Conservation (phyloP, 345 rosid species). For the Salix brachista region DNA sequence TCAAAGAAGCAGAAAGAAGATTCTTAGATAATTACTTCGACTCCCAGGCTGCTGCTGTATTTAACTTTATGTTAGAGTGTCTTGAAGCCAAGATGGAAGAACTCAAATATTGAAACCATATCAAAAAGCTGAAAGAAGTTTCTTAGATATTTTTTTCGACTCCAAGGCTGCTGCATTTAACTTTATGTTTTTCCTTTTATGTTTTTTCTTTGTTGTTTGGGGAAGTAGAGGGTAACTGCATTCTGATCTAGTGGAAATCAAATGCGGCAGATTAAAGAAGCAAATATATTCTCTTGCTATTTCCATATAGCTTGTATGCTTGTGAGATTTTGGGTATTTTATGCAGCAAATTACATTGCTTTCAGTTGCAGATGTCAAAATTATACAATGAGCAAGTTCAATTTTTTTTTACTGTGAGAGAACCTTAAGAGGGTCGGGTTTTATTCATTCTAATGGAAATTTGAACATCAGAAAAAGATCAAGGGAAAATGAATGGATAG, state of each 20-base stretch:
- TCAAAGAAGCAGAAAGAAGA: conserved; percentile 62
- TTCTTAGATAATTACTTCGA: conserved; percentile 29
- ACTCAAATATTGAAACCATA: conserved; percentile 26
- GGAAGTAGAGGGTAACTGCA: neutral
- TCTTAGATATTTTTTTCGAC: conserved; percentile 30
- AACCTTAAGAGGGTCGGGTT: too few species aligned
- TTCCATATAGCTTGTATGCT: neutral
- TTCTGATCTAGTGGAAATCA: neutral
- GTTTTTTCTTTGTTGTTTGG: neutral
- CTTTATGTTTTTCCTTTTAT: neutral
- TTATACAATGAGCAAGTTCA: too few species aligned
- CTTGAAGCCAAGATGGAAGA: conserved; percentile 64
- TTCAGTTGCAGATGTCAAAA: neutral
- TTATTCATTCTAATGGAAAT: too few species aligned
- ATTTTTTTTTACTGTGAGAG: neutral
- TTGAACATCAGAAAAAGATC: too few species aligned
- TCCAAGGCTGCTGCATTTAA: neutral
- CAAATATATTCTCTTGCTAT: neutral
- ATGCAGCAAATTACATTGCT: neutral
- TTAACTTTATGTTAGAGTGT: conserved; percentile 36
- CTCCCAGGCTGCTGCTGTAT: neutral
- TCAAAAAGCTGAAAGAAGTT: conserved; percentile 59
- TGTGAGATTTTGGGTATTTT: neutral
- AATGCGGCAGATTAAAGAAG: conserved; percentile 2
- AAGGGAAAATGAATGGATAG: too few species aligned